Base-by-base conservation (phyloP, 257 asterid genomes). In the Jaltomata sinuosa region DNA sequence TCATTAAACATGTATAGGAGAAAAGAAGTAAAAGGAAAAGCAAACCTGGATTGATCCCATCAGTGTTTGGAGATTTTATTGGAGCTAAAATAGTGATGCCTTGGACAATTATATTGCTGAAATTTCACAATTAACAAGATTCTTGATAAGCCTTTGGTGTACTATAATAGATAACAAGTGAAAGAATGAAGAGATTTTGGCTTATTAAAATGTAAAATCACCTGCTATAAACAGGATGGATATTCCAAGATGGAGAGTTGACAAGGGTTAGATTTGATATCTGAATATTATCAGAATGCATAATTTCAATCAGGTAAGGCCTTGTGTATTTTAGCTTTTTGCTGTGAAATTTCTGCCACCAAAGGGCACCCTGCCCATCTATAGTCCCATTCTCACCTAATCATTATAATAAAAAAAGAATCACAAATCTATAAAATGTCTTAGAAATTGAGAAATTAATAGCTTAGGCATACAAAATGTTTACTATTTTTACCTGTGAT, bases 161-260 rank as follows among this genome's bases (percentile, higher is more conserved):
- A 54, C 72, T 64, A 15, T 62, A 57, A 77, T 34, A 31, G 21
- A 64, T 27, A 77, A 38, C 42, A 54, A 77, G n/a, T 50, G 34
- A 87, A 47, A 49, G 5, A 34, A 59, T 31, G 22, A 38, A 19
- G 9, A 71, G 9, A 71, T 40, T 34, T 68, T 22, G 40, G 21
- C 12, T 34, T 11, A 15, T 10, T 61, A 68, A n/a, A 15, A 34
- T 69, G 45, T 68, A 55, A 22, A n/a, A 21, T 72, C 83, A 91
- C 97, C 96, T 93, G 92, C 94, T 89, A 85, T 93, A 93, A 10
- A 93, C 96, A 9, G 97, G 97, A 85, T 92, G 97, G 80, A 93
- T 81, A 84, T 92, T 92, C 96, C 97, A 93, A 84, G 90, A 92
- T 2, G 94, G 96, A 15, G 96, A 91, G 87, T 92, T 88, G 87